phyloP scores from a whole-genome alignment of 441 rosid genomes.

The Arabidopsis lyrata region DNA sequence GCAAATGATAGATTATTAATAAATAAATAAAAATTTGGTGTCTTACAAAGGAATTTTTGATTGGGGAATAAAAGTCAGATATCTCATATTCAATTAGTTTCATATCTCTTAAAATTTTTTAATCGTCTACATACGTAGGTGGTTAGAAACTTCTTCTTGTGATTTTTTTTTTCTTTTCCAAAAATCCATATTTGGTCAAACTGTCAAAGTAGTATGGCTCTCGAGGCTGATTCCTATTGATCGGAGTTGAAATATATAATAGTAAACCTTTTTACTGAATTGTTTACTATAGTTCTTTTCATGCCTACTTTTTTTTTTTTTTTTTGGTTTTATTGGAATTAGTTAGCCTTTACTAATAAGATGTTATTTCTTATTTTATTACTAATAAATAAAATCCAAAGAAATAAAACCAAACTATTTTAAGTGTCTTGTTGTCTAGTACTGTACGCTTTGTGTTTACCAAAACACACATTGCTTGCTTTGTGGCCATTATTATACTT shows the following conservation, averaged over 20 bases:
- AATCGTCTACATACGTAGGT: background rate
- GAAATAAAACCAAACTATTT: background rate
- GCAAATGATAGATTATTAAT: constrained; percentile 3
- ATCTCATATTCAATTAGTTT: background rate
- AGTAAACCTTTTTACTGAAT: background rate
- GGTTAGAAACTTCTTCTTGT: constrained; percentile 26
- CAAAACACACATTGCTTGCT: constrained; percentile 12
- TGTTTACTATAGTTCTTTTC: background rate
- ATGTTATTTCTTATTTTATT: background rate
- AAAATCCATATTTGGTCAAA: constrained; percentile 20
- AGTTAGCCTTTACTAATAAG: background rate
- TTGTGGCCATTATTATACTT: constrained; percentile 18
- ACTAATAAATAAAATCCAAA: background rate
- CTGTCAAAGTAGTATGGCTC: background rate
- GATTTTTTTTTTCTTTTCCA: background rate
- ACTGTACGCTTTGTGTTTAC: background rate
- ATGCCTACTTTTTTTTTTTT: background rate
- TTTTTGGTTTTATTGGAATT: too few species aligned
- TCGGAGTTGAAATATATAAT: too few species aligned
- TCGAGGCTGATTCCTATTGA: background rate
- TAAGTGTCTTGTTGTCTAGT: background rate
- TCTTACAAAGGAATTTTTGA: background rate
- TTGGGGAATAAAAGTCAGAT: constrained; percentile 2
- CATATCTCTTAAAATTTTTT: background rate
- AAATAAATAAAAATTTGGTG: background rate